These are phyloP conservation scores for Acacia crassicarpa DNA, from an alignment of 306 rosid species.

Conservation along the genomic window DNA sequence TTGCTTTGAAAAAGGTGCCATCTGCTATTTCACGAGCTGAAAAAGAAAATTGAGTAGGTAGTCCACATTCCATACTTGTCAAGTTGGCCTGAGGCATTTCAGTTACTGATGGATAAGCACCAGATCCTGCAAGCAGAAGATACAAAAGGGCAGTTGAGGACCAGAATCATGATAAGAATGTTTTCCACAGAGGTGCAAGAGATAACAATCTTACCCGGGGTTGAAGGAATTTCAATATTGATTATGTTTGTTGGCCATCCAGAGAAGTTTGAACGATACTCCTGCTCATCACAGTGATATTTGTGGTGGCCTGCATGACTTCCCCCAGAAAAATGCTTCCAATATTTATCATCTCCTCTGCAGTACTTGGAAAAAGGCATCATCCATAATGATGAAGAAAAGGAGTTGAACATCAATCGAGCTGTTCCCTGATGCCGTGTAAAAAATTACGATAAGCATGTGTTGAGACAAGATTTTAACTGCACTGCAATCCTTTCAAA, in stretches of 20 bases:
- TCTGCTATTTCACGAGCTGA: constrained; percentile 94
- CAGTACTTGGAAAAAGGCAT: constrained; percentile 94
- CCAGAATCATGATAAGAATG: constrained; percentile 33
- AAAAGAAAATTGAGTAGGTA: constrained; percentile 92
- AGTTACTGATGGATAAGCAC: constrained; percentile 73
- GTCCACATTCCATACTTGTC: constrained; percentile 83
- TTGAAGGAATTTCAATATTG: constrained; percentile 87
- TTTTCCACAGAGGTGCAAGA: constrained; percentile 23
- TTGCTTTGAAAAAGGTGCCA: constrained; percentile 94
- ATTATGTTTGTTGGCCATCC: constrained; percentile 94
- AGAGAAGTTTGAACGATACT: constrained; percentile 58
- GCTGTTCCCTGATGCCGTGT: constrained; percentile 93
- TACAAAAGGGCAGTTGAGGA: constrained; percentile 23
- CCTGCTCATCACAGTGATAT: constrained; percentile 80
- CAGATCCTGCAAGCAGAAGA: constrained; percentile 56
- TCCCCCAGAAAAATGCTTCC: constrained; percentile 64
- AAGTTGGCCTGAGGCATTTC: constrained; percentile 59
- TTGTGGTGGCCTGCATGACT: constrained; percentile 37
- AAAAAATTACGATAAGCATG: constrained; percentile 38
- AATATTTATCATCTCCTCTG: constrained; percentile 62
- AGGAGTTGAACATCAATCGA: constrained; percentile 86
- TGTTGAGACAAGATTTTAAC: constrained; percentile 42
- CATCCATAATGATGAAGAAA: constrained; percentile 95
- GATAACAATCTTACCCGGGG: constrained; percentile 52
- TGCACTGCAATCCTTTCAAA: constrained; percentile 21